phyloP scores from a whole-genome alignment of 2,329 filamentous ascomycete genomes.

The Verruconis gallopava region DNA sequence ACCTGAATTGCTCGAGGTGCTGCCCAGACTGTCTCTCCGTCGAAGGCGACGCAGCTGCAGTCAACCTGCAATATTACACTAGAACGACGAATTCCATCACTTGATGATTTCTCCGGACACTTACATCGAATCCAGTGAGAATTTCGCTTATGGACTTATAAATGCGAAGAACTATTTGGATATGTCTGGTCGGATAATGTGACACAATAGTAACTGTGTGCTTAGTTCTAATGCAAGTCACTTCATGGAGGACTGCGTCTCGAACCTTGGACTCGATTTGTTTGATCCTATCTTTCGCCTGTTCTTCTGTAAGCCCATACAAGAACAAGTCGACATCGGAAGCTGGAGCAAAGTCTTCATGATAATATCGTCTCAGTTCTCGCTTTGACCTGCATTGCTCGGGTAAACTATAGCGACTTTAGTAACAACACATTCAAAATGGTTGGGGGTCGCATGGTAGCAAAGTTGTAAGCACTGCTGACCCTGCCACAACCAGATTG shows the following conservation, averaged over 20 bases:
- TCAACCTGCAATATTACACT: no score
- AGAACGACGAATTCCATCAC: no score
- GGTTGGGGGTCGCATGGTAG: no score
- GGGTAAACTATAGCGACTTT: no score
- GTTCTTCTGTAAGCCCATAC: constrained; percentile 63
- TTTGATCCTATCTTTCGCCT: constrained; percentile 73
- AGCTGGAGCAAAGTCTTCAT: constrained; percentile 66
- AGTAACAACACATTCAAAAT: no score
- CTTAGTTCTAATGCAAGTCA: constrained; percentile 73
- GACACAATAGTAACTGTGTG: constrained; percentile 77
- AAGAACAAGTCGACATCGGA: constrained; percentile 82
- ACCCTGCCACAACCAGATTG: constrained; percentile 72
- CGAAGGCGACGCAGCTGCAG: constrained; percentile 67
- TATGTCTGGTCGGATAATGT: constrained; percentile 70
- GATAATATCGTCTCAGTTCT: constrained; percentile 50
- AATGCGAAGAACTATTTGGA: constrained; percentile 75
- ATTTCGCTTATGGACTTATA: constrained; percentile 79
- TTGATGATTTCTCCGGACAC: no score
- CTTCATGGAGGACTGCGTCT: constrained; percentile 69
- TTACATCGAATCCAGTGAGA: constrained; percentile 70
- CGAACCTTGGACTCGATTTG: constrained; percentile 64
- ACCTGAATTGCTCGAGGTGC: constrained; percentile 65
- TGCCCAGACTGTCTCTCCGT: constrained; percentile 68
- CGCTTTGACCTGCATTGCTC: constrained; percentile 30
- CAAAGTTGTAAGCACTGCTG: constrained; percentile 66